These are phyloP conservation scores for Daldinia bambusicola DNA, from an alignment of 495 filamentous ascomycete genomes.

Conservation along the genomic window DNA sequence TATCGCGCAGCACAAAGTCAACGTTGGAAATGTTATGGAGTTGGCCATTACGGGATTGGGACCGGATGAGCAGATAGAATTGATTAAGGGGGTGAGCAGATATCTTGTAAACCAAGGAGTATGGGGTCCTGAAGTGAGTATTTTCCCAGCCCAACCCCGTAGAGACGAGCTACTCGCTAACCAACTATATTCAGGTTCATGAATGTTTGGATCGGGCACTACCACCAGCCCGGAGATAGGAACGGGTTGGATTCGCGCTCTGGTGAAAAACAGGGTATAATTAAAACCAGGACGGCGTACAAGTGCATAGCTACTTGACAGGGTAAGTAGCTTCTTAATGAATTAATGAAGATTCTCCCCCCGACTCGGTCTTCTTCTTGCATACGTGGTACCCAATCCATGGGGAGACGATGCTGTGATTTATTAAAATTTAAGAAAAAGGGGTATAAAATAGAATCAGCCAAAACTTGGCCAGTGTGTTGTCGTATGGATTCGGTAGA, in stretches of 20 bases:
- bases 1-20: slow-evolving; percentile 85
- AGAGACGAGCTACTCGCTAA: background rate
- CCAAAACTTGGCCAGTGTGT: slow-evolving; percentile 1
- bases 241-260: slow-evolving; percentile 10
- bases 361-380: background rate
- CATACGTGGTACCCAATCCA: background rate
- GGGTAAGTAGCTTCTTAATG: slow-evolving; percentile 39
- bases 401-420: slow-evolving; percentile 1
- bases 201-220: slow-evolving; percentile 44
- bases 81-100: slow-evolving; percentile 83
- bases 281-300: background rate
- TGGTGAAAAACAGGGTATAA: slow-evolving; percentile 9
- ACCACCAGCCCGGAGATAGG: slow-evolving; percentile 42
- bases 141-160: background rate
- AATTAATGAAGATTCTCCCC: slow-evolving; percentile 34
- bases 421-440: slow-evolving; percentile 2
- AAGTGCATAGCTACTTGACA: slow-evolving; percentile 31
- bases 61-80: slow-evolving; percentile 85
- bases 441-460: slow-evolving; percentile 1
- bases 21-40: slow-evolving; percentile 87
- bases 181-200: slow-evolving; percentile 35
- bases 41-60: slow-evolving; percentile 84
- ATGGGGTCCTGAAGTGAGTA: slow-evolving; percentile 68
- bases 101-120: slow-evolving; percentile 88
- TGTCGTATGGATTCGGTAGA: slow-evolving; percentile 9